phyloP scores from a whole-genome alignment of 2,329 filamentous ascomycete genomes.

The Pseudomassariella vexata region DNA sequence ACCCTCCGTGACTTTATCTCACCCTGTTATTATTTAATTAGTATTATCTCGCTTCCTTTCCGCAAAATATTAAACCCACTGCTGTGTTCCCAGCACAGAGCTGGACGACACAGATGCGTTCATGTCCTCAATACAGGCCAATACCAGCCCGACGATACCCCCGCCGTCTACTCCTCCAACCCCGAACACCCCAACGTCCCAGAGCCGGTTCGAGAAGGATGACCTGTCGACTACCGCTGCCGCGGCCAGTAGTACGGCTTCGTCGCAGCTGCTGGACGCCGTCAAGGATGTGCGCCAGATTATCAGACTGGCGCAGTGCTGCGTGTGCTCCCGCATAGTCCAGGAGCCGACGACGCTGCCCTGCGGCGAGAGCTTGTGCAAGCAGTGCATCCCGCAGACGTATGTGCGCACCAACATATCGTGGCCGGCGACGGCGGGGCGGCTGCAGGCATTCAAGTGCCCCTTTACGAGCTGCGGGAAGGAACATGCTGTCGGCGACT shows the following conservation, averaged over 20 bases:
- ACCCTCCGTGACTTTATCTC: background rate
- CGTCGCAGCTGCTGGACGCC: constrained; percentile 33
- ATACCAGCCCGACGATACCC: constrained; percentile 13
- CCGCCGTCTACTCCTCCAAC: constrained; percentile 13
- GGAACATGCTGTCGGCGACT: constrained; percentile 74
- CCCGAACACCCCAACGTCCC: constrained; percentile 11
- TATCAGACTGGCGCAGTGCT: constrained; percentile 73
- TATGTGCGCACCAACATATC: constrained; percentile 65
- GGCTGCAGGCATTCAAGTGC: constrained; percentile 68
- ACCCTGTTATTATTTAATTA: no score
- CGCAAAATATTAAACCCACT: background rate
- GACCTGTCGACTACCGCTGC: constrained; percentile 12
- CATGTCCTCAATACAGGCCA: constrained; percentile 22
- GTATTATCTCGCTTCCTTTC: background rate
- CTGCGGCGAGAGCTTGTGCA: constrained; percentile 76
- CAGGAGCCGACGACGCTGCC: constrained; percentile 68
- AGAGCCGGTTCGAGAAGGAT: constrained; percentile 12
- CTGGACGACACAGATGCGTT: constrained; percentile 4
- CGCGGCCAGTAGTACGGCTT: constrained; percentile 11
- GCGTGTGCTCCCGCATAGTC: constrained; percentile 63
- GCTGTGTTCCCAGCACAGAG: constrained; percentile 1
- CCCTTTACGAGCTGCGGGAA: constrained; percentile 59
- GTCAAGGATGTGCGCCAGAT: constrained; percentile 55
- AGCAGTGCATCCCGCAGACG: constrained; percentile 63
- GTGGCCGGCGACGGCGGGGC: constrained; percentile 64